phyloP scores from a whole-genome alignment of 495 filamentous ascomycete genomes.

The Astrothelium subdiscretum region DNA sequence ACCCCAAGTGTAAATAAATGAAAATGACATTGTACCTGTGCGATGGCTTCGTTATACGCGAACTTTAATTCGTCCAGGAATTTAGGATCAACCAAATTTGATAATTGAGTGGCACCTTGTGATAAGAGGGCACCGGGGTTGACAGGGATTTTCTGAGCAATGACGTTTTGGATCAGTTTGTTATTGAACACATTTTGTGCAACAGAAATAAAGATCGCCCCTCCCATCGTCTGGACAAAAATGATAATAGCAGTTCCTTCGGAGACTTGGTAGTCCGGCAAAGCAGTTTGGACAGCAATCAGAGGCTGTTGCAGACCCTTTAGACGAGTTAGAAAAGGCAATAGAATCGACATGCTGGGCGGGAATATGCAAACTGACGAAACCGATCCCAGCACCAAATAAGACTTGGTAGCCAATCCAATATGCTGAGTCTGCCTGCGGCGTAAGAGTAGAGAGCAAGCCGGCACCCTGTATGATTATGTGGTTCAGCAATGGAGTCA shows the following conservation, averaged over 20 bases:
- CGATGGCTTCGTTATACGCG: constrained; percentile 61
- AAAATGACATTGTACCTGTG: neutral
- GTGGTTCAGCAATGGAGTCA: constrained; percentile 26
- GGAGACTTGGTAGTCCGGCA: constrained; percentile 50
- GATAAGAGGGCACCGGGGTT: constrained; percentile 39
- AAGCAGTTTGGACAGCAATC: constrained; percentile 59
- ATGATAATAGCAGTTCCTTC: constrained; percentile 35
- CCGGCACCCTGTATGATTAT: constrained; percentile 51
- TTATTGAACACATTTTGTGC: constrained; percentile 71
- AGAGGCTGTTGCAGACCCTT: constrained; percentile 54
- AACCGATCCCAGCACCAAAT: constrained; percentile 56
- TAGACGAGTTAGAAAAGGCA: neutral
- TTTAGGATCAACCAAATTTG: constrained; percentile 24
- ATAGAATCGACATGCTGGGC: neutral
- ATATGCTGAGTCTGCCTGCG: constrained; percentile 37
- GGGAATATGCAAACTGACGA: constrained; percentile 22
- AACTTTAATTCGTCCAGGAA: constrained; percentile 42
- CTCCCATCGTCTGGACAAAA: constrained; percentile 62
- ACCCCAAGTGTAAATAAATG: neutral
- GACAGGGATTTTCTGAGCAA: constrained; percentile 33
- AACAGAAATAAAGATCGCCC: constrained; percentile 53
- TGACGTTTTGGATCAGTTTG: constrained; percentile 48
- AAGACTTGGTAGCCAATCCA: constrained; percentile 79
- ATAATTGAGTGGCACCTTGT: constrained; percentile 58
- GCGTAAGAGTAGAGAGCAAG: constrained; percentile 53